Evolutionary conservation across 169 alveolate genomes (phyloP).

Genomic region (Plasmodium gaboni): DNA sequence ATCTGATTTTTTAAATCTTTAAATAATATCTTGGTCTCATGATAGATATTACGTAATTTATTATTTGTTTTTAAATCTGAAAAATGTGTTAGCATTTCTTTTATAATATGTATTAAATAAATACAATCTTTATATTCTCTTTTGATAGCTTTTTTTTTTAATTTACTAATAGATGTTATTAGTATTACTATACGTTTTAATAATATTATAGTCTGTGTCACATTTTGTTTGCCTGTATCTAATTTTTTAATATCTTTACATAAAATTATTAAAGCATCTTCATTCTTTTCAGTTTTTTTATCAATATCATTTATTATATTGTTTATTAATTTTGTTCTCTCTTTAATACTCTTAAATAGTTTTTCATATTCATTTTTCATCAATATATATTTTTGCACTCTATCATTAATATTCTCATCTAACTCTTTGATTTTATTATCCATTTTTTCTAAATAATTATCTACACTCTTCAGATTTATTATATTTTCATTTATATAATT

Average conservation of each 20-base stretch:
- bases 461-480: conserved; percentile 35
- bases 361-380: conserved; percentile 42
- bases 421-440: conserved; percentile 26
- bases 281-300: conserved; percentile 64
- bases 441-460: conserved; percentile 36
- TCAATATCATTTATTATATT: conserved; percentile 33
- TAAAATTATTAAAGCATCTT: conserved; percentile 35
- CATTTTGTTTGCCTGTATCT: conserved; percentile 73
- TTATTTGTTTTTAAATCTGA: conserved; percentile 16
- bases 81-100: conserved; percentile 45
- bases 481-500: conserved; percentile 52
- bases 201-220: conserved; percentile 56
- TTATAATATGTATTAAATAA: conserved; percentile 23
- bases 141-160: conserved; percentile 71
- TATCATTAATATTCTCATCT: conserved; percentile 28
- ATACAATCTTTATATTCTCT: conserved; percentile 61
- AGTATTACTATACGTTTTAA: conserved; percentile 67
- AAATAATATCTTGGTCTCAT: conserved; percentile 31
- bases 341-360: conserved; percentile 24
- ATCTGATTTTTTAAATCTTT: conserved; percentile 64
- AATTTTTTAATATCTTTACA: conserved; percentile 69
- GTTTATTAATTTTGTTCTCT: conserved; percentile 54
- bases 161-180: conserved; percentile 55
- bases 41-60: conserved; percentile 11
- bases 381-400: conserved; percentile 29